Base-by-base conservation (phyloP, 2,329 filamentous ascomycete genomes). In the Cadophora malorum region DNA sequence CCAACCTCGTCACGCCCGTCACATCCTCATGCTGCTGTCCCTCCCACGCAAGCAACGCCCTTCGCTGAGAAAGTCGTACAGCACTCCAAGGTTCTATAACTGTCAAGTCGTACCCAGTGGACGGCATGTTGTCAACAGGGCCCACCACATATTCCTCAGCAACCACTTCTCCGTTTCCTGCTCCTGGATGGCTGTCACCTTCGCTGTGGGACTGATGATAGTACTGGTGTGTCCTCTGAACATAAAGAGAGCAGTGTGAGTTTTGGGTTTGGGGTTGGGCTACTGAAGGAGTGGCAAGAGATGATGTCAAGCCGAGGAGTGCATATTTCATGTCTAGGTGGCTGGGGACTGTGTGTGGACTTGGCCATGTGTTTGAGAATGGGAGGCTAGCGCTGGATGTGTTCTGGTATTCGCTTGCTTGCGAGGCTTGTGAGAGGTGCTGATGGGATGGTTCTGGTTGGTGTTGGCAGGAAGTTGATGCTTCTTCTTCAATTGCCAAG, bases 361-460 rank as follows among this genome's bases (percentile, higher is more conserved):
- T 28, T 62, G 62, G 66, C 66, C 66, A 67, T 64, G 23, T 56
- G 21, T 23, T 58, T n/a, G 66, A 56, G 35, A 25, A 61, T 31
- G 66, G 66, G 3, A 67, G 35, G 19, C 33, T 55, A 5, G 55
- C 19, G 16, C 49, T 49, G 23, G 56, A 65, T 5, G 38, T 14
- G 9, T 33, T 8, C 58, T 67, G 66, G 28, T 67, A 65, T 21
- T 65, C 56, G 16, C 55, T 65, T 33, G 41, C 12, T 4, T 41
- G 49, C 19, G 66, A 67, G 62, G 10, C n/a, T 35, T 50, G 25
- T 38, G 49, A 53, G 62, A 23, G 5, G 14, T 45, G 55, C 3
- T 21, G 33, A 8, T 28, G 28, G 35, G 45, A 10, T 33, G 19
- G 12, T 16, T 45, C 41, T 33, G 49, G 33, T 14, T 25, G n/a